A percentile compares a stretch with the other conserved stretches of the same genome.
These are phyloP conservation scores for Lagenidium giganteum DNA, from an alignment of 352 stramenopile species.

Conservation along the genomic window DNA sequence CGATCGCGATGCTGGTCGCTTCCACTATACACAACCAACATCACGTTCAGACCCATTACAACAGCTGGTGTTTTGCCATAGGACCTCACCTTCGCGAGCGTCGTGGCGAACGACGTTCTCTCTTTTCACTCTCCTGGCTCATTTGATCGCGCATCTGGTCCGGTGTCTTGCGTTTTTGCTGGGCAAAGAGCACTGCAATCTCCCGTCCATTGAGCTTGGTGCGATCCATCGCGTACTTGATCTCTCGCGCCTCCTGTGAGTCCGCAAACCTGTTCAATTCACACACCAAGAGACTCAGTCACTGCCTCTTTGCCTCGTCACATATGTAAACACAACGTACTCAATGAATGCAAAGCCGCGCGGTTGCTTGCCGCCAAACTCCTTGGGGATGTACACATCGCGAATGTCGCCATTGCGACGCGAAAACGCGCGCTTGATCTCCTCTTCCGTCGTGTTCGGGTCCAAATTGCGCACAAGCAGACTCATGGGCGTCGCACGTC, in stretches of 20 bases:
- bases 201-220: slow-evolving; percentile 57
- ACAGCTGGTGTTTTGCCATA: too few species aligned
- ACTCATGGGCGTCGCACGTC: slow-evolving; percentile 19
- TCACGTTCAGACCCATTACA: background rate
- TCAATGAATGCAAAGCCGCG: slow-evolving; percentile 84
- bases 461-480: slow-evolving; percentile 29
- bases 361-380: slow-evolving; percentile 27
- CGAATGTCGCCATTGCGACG: slow-evolving; percentile 28
- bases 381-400: slow-evolving; percentile 37
- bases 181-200: slow-evolving; percentile 74
- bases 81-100: slow-evolving; percentile 13
- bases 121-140: slow-evolving; percentile 2
- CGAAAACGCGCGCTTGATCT: slow-evolving; percentile 27
- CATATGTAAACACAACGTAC: slow-evolving; percentile 13
- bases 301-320: slow-evolving; percentile 1
- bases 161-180: slow-evolving; percentile 73
- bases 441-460: slow-evolving; percentile 19
- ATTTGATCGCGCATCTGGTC: slow-evolving; percentile 52
- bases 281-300: background rate
- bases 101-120: slow-evolving; percentile 9
- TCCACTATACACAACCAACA: slow-evolving; percentile 1
- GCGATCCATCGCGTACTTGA: slow-evolving; percentile 76
- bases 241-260: slow-evolving; percentile 47
- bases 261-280: slow-evolving; percentile 40
- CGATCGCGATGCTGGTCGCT: slow-evolving; percentile 2